Conservation (phyloP, 169 alveolate species). For the Eimeria necatrix region DNA sequence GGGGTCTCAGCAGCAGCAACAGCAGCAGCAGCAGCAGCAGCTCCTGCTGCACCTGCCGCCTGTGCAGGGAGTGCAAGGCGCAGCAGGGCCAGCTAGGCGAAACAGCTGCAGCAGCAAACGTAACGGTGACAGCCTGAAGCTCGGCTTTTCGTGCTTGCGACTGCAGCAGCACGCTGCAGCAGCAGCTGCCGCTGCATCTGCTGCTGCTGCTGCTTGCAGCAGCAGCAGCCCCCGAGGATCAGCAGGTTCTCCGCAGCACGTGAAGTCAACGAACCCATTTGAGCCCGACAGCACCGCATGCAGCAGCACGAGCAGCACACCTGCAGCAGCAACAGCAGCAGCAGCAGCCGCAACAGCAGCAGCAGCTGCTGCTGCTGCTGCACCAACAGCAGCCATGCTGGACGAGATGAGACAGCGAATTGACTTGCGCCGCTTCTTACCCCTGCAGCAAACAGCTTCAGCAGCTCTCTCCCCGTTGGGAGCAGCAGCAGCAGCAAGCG, state of each 20-base stretch:
- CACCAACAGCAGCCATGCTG: conserved; percentile 15
- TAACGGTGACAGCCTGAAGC: not conserved
- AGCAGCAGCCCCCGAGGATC: conserved; percentile 4
- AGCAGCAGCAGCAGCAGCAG: conserved; percentile 63
- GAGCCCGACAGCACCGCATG: conserved; percentile 58
- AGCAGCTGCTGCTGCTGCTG: conserved; percentile 54
- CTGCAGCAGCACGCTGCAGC: not conserved
- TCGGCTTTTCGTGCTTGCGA: not conserved
- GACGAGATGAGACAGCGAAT: conserved; percentile 27
- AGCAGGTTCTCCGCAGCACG: not conserved
- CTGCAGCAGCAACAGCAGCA: conserved; percentile 16
- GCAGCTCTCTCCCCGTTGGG: not conserved
- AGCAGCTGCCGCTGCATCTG: not conserved
- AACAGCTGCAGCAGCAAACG: conserved; percentile 29
- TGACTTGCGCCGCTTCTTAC: conserved; percentile 31
- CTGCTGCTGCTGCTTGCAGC: not conserved
- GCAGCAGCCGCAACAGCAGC: conserved; percentile 38
- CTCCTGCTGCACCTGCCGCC: conserved; percentile 28
- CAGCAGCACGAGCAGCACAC: conserved; percentile 60
- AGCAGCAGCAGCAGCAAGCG: not conserved
- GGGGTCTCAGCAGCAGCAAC: conserved; percentile 1
- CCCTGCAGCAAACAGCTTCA: conserved; percentile 9
- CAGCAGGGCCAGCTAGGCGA: conserved; percentile 1
- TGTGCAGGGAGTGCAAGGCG: not conserved
- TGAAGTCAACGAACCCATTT: conserved; percentile 24